phyloP scores from a whole-genome alignment of 306 rosid genomes.

The Vigna reflexopilosa region DNA sequence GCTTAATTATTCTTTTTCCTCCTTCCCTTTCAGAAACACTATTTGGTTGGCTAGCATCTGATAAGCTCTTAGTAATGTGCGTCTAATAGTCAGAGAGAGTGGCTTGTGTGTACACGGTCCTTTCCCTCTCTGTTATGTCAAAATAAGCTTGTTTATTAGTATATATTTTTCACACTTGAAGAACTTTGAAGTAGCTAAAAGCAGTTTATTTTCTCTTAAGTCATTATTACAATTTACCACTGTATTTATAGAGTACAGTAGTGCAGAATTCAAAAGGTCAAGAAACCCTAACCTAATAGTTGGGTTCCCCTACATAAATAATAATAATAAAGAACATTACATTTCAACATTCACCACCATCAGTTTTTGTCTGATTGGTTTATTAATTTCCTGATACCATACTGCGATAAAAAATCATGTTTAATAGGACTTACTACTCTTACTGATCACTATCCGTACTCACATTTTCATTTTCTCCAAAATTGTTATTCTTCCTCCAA shows the following conservation, averaged over 20 bases:
- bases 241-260: too few relatives aligned
- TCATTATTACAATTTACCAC: too few relatives aligned
- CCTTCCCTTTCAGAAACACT: background rate
- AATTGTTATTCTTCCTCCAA: background rate
- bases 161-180: background rate
- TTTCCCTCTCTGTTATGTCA: constrained; percentile 1
- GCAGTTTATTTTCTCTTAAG: too few relatives aligned
- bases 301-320: too few relatives aligned
- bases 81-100: constrained; percentile 25
- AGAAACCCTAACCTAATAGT: too few relatives aligned
- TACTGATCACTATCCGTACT: background rate
- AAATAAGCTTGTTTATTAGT: constrained; percentile 31
- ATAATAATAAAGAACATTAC: too few relatives aligned
- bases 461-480: constrained; percentile 26
- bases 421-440: constrained; percentile 15
- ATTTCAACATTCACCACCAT: background rate
- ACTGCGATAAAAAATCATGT: constrained; percentile 23
- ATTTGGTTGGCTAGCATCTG: constrained; percentile 13
- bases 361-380: constrained; percentile 24
- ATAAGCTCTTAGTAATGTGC: constrained; percentile 25
- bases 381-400: constrained; percentile 25
- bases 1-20: background rate
- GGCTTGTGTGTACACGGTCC: constrained; percentile 2
- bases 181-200: too few relatives aligned
- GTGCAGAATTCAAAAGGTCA: too few relatives aligned